Percentiles rank a stretch among this genome's conserved stretches.
Conservation (phyloP, 208 protist species). For the Paratrypanosoma confusum region DNA sequence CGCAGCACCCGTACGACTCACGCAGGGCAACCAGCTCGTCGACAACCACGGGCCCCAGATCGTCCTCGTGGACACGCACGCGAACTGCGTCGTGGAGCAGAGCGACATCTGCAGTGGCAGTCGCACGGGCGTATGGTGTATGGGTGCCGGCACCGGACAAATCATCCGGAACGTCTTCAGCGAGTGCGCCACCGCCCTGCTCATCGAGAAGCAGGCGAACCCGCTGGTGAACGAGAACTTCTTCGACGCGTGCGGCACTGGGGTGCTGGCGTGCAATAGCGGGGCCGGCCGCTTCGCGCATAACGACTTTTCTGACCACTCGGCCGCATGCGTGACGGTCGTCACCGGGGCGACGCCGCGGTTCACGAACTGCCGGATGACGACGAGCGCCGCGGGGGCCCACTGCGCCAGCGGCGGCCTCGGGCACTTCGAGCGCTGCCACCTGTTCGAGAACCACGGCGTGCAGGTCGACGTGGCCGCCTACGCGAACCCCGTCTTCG, state of each 20-base stretch:
- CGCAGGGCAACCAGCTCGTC: constrained; percentile 13
- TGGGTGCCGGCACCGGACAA: constrained; percentile 9
- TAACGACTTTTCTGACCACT: constrained; percentile 17
- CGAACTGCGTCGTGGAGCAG: constrained; percentile 7
- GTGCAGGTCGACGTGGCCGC: constrained; percentile 15
- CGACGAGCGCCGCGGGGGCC: constrained; percentile 10
- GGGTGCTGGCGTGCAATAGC: constrained; percentile 8
- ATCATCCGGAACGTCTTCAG: constrained; percentile 21
- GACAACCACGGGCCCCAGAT: constrained; percentile 28
- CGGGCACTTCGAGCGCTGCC: constrained; percentile 19
- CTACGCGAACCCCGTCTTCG: constrained; percentile 13
- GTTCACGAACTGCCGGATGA: constrained; percentile 13
- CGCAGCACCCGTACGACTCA: constrained; percentile 8
- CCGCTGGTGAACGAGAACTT: constrained; percentile 16
- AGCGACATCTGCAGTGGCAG: constrained; percentile 15
- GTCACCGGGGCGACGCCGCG: constrained; percentile 9
- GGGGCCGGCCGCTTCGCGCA: constrained; percentile 11
- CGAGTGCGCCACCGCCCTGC: constrained; percentile 14
- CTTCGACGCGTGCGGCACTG: constrained; percentile 19
- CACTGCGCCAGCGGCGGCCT: constrained; percentile 10
- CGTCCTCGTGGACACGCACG: constrained; percentile 8
- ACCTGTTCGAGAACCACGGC: constrained; percentile 8
- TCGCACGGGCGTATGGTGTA: constrained; percentile 17
- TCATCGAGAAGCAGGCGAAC: constrained; percentile 13
- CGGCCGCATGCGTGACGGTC: constrained; percentile 8